Conservation (phyloP, 2,329 filamentous ascomycete genomes). For the Macrophomina tecta region DNA sequence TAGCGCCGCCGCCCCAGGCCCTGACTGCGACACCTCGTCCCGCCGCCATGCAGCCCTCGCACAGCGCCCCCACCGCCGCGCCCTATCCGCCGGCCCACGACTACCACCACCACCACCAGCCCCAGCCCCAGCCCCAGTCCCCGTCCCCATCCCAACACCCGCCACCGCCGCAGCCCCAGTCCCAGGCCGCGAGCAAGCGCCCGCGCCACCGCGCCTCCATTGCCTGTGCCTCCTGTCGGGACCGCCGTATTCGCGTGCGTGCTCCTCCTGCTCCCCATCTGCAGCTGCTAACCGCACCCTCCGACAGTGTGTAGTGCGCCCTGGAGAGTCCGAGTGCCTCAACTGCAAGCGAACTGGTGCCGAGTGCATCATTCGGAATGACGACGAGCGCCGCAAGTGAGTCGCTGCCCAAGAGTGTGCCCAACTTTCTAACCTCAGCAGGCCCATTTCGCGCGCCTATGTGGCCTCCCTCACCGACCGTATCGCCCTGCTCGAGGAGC, state of each 20-base stretch:
- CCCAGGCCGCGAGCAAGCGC: constrained; percentile 24
- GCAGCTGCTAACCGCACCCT: constrained; percentile 35
- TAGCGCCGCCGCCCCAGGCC: not conserved
- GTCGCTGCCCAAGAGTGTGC: constrained; percentile 30
- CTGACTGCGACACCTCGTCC: not conserved
- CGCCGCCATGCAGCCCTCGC: constrained; percentile 10
- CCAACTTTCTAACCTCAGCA: constrained; percentile 34
- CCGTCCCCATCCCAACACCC: no score
- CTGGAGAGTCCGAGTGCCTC: constrained; percentile 58
- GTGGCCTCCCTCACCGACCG: constrained; percentile 63
- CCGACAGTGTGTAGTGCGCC: constrained; percentile 59
- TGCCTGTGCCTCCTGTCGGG: constrained; percentile 61
- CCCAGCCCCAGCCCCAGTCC: no score
- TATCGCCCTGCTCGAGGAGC: constrained; percentile 58
- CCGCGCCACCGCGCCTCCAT: constrained; percentile 56
- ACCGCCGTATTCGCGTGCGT: constrained; percentile 49
- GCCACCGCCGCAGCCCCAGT: constrained; percentile 35
- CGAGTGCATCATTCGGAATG: constrained; percentile 63
- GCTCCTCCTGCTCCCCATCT: constrained; percentile 13
- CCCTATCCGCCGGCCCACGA: constrained; percentile 10
- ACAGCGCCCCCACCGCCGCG: not conserved
- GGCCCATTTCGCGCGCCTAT: constrained; percentile 64
- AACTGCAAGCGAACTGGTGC: constrained; percentile 60
- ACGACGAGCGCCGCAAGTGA: constrained; percentile 62
- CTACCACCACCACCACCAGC: not conserved